Base-by-base conservation (phyloP, 192 early-diverging fungal species). In the Bifiguratus adelaidae region DNA sequence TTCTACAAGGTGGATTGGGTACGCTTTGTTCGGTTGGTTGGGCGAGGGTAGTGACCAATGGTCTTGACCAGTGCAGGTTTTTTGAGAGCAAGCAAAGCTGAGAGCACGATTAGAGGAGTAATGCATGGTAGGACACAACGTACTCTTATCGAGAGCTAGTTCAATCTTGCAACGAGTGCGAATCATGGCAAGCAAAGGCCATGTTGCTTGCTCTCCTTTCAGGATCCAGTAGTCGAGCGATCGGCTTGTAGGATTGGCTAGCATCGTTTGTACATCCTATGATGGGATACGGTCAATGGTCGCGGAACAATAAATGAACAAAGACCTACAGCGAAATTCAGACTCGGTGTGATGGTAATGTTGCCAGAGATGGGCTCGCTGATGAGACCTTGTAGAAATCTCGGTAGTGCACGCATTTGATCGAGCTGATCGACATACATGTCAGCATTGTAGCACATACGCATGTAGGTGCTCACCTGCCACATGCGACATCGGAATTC, bases 131-230 rank as follows among this genome's bases (percentile, higher is more conserved):
- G 32, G 32, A 33, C 37, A 40, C 16, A 40, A 40, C 48, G 32
- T 44, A 57, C 54, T 61, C 55, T 60, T 36, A 41, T 89, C 79
- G 11, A 89, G 56, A 20, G 73, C 78, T 19, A 84, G 46, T 56
- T 89, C 86, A 37, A 89, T 72, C 59, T 68, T 70, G 19, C 74
- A 74, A n/a, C 86, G 62, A 35, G 74, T 70, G 20, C 62, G 65
- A 45, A 87, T 82, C 52, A 89, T 58, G 4, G 75, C 67, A 9
- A 89, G 44, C 25, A 76, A 63, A 2, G 86, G 86, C 86, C 86
- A 89, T 0, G 84, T 82, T 2, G 83, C 74, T 38, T 76, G 69
- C 50, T 89, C 81, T n/a, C 86, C 86, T 47, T 87, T 85, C 13
- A 71, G 26, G 30, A 89, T 80, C 84, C 84, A 64, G 25, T 64